These are phyloP conservation scores for Ophioceras dolichostomum DNA, from an alignment of 2,329 filamentous ascomycete genomes.

Conservation along the genomic window DNA sequence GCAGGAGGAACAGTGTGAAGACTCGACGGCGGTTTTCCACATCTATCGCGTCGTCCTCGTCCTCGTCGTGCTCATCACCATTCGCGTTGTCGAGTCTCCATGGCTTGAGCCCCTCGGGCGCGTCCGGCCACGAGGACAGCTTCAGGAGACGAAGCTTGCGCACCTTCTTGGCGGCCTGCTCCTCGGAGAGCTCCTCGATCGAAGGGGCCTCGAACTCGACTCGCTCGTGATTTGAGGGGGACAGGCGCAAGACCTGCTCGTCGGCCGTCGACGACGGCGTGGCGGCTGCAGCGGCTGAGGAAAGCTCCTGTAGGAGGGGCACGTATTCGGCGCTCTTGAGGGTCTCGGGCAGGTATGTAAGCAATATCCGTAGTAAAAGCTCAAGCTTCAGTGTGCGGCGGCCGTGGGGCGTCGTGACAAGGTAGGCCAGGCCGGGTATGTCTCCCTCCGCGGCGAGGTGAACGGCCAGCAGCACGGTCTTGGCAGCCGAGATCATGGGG, in stretches of 20 bases:
- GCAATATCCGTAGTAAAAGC: constrained; percentile 57
- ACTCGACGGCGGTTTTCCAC: too few species aligned
- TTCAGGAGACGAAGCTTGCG: constrained; percentile 50
- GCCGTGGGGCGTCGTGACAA: constrained; percentile 27
- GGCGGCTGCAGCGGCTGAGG: too few species aligned
- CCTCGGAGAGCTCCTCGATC: constrained; percentile 47
- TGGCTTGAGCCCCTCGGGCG: constrained; percentile 30
- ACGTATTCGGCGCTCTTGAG: constrained; percentile 50
- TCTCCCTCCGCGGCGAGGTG: constrained; percentile 56
- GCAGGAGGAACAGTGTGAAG: constrained; percentile 47
- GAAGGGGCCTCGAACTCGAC: constrained; percentile 40
- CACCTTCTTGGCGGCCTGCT: constrained; percentile 50
- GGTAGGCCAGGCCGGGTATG: constrained; percentile 45
- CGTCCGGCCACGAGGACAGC: constrained; percentile 33
- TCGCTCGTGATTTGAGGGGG: too few species aligned
- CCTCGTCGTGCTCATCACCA: constrained; percentile 45
- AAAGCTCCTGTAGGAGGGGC: constrained; percentile 46
- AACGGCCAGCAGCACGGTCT: constrained; percentile 61
- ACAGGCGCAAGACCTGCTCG: too few species aligned
- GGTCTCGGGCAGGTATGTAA: constrained; percentile 68
- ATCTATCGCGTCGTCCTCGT: constrained; percentile 20
- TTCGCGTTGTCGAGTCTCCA: too few species aligned
- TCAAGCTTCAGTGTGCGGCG: constrained; percentile 39
- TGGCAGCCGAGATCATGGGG: constrained; percentile 45
- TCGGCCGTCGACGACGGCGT: constrained; percentile 20